These are phyloP conservation scores for Corylus heterophylla DNA, from an alignment of 306 rosid genomes.

Conservation along the genomic window DNA sequence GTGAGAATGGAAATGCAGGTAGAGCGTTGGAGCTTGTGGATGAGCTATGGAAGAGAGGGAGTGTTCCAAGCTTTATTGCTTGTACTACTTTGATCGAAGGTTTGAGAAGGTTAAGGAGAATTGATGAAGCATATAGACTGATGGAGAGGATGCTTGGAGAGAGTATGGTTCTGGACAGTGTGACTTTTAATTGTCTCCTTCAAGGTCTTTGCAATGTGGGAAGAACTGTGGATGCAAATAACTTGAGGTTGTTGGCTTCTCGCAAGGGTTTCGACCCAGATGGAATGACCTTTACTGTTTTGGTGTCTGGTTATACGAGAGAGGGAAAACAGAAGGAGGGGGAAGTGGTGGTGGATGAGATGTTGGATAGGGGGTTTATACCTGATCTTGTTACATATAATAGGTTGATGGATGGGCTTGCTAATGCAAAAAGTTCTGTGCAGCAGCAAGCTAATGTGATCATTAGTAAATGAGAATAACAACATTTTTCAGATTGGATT, in stretches of 20 bases:
- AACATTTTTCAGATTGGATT: conserved; percentile 5
- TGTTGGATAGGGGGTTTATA: conserved; percentile 74
- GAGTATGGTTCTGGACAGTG: conserved; percentile 55
- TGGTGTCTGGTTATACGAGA: conserved; percentile 56
- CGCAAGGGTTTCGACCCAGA: conserved; percentile 68
- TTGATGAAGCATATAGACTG: conserved; percentile 43
- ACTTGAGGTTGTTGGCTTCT: conserved; percentile 57
- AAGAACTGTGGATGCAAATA: conserved; percentile 67
- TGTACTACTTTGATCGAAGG: conserved; percentile 71
- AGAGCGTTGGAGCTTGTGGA: conserved; percentile 54
- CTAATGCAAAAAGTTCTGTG: conserved; percentile 10
- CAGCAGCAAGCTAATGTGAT: conserved; percentile 9
- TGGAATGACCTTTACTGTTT: conserved; percentile 46
- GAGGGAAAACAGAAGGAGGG: conserved; percentile 57
- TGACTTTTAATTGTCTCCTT: conserved; percentile 72
- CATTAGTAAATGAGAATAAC: conserved; percentile 22
- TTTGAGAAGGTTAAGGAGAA: conserved; percentile 51
- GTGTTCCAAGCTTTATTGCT: conserved; percentile 65
- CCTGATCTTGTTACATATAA: conserved; percentile 74
- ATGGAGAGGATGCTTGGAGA: conserved; percentile 68
- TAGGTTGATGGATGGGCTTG: conserved; percentile 52
- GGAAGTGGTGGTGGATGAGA: conserved; percentile 64
- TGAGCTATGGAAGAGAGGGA: conserved; percentile 65
- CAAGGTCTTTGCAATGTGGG: conserved; percentile 51
- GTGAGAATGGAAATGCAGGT: conserved; percentile 42